Base-by-base conservation (phyloP, 345 rosid genomes). In the Corchorus olitorius region DNA sequence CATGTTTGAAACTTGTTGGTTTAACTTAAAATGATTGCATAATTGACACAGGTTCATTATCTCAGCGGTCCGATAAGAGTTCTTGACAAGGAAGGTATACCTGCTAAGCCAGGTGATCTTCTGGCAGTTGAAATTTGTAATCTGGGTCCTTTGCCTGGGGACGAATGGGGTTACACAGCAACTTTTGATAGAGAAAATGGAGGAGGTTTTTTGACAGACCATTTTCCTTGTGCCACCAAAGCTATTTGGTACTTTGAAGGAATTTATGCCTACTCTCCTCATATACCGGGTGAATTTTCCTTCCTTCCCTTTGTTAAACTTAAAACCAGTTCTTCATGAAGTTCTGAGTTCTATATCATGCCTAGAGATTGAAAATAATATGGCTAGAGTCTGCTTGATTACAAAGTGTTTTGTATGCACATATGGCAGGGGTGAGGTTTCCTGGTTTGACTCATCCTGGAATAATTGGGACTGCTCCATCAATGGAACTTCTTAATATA, bases 231-330 rank as follows among this genome's bases (percentile, higher is more conserved):
- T 74, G 94, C 99, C 3, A 86, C 93, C 63, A 95, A 93, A 85
- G 98, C 98, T 75, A 92, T 95, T 84, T 95, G 99, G 97, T 89
- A 92, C 74, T 92, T 92, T 55, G 93, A 95, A 87, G 98, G 99
- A 63, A 93, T 95, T 33, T 90, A 88, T 72, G 94, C 98, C 11
- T 87, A 88, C 76, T 95, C 99, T 77, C 98, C 97, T 65, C 97
- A 92, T 6, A 90, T 93, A 66, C 94, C 94, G 4, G 98, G 99
- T 91, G 72, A 75, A 10, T 53, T 76, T 60, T 53, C 65, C 41
- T 45, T 53, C 35, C 61, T 53, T 35, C 17, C 49, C 17, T 19
- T 41, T 45, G 34, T 4, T 45, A 65, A 43, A 65, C 27, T 27
- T 27, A 27, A 27, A 27, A 27, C 1, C 27, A 27, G 27, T 27